A percentile compares a stretch with the other conserved stretches of the same genome.
phyloP scores from a whole-genome alignment of 768 basidiomycete species.

The Glaciozyma martinii region DNA sequence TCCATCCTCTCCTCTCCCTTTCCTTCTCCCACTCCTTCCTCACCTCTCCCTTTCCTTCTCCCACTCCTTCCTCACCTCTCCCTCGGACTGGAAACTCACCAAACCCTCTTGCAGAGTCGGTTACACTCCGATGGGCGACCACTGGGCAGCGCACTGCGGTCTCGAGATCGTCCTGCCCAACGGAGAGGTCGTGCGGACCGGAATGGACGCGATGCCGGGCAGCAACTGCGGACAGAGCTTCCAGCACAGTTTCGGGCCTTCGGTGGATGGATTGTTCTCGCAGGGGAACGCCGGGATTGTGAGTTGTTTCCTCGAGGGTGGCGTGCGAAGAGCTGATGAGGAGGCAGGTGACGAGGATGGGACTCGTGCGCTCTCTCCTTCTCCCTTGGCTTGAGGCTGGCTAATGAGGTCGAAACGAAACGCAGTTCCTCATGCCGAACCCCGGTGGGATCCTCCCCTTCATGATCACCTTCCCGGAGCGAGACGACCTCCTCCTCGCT shows the following conservation, averaged over 20 bases:
- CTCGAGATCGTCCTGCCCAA: slow-evolving; percentile 30
- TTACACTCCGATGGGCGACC: slow-evolving; percentile 20
- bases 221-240: slow-evolving; percentile 24
- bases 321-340: too few species aligned
- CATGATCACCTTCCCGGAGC: slow-evolving; percentile 14
- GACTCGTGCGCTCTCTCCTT: slow-evolving; percentile 18
- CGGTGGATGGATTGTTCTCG: slow-evolving; percentile 26
- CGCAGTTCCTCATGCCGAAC: slow-evolving; percentile 24
- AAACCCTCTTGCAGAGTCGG: slow-evolving; percentile 2
- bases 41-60: too few species aligned
- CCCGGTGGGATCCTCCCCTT: slow-evolving; percentile 26
- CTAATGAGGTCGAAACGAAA: background rate
- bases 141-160: slow-evolving; percentile 26
- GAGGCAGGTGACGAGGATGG: slow-evolving; percentile 21
- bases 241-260: slow-evolving; percentile 23
- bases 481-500: slow-evolving; percentile 9
- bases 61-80: background rate
- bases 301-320: too few species aligned
- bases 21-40: too few species aligned
- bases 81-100: slow-evolving; percentile 8
- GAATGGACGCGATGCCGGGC: slow-evolving; percentile 27
- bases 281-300: slow-evolving; percentile 11
- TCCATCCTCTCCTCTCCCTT: background rate
- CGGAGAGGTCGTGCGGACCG: slow-evolving; percentile 28
- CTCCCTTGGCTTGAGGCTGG: too few species aligned